These are phyloP conservation scores for Castanea crenata DNA, from an alignment of 306 rosid genomes.

Conservation along the genomic window DNA sequence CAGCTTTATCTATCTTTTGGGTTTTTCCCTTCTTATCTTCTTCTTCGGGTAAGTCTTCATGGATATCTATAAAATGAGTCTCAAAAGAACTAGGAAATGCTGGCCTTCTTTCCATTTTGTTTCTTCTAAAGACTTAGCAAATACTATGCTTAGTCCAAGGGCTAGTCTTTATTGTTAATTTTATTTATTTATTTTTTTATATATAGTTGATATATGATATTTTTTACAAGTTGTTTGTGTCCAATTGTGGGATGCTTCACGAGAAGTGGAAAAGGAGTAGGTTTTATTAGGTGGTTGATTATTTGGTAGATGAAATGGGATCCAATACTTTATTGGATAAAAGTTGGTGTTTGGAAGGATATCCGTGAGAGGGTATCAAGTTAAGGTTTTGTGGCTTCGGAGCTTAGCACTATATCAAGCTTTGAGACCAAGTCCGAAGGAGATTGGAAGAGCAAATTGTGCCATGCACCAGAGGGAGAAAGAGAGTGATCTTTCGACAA, in stretches of 20 bases:
- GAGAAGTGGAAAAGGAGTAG: slow-evolving; percentile 4
- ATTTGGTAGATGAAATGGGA: slow-evolving; percentile 20
- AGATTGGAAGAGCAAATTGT: background rate
- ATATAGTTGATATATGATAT: background rate
- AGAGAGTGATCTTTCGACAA: background rate
- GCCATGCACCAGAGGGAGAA: background rate
- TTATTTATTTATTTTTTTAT: background rate
- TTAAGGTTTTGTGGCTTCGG: slow-evolving; percentile 2
- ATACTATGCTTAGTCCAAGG: background rate
- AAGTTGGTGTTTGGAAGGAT: slow-evolving; percentile 15
- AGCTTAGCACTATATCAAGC: background rate
- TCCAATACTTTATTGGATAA: slow-evolving; percentile 25
- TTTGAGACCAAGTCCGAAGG: background rate
- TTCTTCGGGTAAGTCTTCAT: slow-evolving; percentile 53
- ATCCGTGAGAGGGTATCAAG: slow-evolving; percentile 32
- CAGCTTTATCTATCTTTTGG: slow-evolving; percentile 16
- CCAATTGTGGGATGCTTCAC: slow-evolving; percentile 15
- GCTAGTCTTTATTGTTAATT: background rate
- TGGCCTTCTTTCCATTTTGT: slow-evolving; percentile 38
- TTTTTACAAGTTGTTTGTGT: slow-evolving; percentile 1
- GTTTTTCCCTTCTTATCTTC: slow-evolving; percentile 31
- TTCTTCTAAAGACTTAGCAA: background rate
- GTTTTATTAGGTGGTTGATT: slow-evolving; percentile 16
- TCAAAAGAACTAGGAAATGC: slow-evolving; percentile 17
- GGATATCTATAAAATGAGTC: slow-evolving; percentile 59